Evolutionary conservation across 768 basidiomycete genomes (phyloP), one percentile per base, ranked within the genome.

Genomic region (Xerocomus potaroensis): DNA sequence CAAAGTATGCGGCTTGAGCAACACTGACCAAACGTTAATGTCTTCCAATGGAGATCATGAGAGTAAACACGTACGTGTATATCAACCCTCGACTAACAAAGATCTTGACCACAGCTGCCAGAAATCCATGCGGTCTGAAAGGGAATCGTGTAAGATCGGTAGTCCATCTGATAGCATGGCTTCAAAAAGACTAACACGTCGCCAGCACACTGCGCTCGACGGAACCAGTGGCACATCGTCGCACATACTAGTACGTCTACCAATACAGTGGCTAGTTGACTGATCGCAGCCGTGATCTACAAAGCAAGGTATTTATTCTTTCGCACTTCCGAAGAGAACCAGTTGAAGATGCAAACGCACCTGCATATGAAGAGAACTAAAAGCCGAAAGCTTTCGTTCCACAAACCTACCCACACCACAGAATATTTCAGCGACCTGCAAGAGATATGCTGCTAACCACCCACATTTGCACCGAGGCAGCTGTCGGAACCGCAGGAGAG

Each of bases 381-480:
- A 50, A 26, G 53, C 54, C 0, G 63, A 54, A n/a, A 65, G 51
- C 27, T 39, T 46, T 35, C 50, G 53, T 18, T 65, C 47, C 10
- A 15, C 30, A 45, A 59, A 47, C 47, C 64, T 65, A 19, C 30
- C 7, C 5, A 23, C 12, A 43, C 27, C 10, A 8, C 16, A 22
- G n/a, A 9, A 12, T 32, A 21, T 65, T n/a, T n/a, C 40, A 63
- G 45, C 16, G 3, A 47, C 3, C 41, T 10, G 15, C 19, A 31
- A 18, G 3, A 21, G 0, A 7, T 8, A 16, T 10, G 41, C 11
- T 8, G 15, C 14, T 6, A 3, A 12, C 44, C 23, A 60, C 63
- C 21, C 8, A 65, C 64, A 65, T 49, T 58, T 65, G 65, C 12
- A 16, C 61, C 10, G 54, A 39, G 10, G 51, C 43, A 31, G 40